Evolutionary conservation across 2,329 filamentous ascomycete genomes (phyloP), one percentile per base, ranked within the genome.

Genomic region (Lasiodiplodia citricola): DNA sequence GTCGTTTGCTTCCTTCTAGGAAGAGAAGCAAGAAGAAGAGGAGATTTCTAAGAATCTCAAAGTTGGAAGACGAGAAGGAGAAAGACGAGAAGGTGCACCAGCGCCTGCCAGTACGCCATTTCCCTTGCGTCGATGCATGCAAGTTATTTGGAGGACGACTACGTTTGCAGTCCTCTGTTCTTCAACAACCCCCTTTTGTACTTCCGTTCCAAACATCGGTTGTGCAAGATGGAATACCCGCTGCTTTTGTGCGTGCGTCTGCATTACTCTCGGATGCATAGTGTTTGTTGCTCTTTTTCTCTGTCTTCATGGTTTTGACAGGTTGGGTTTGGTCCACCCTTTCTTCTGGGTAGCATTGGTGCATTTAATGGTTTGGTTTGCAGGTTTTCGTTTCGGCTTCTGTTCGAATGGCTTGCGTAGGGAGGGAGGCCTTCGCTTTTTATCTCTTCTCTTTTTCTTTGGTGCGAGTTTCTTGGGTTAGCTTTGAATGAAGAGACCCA

Each of bases 61-160:
- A 21, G 57, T 14, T 23, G 57, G 28, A 44, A 51, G 35, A 38
- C 31, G 6, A 18, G 37, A 16, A 25, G 18, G 18, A 52, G 23
- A 65, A 14, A 23, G 28, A 57, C 7, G 10, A 44, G 37, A 28
- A 47, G 57, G 37, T 60, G 37, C 57, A 31, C 57, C 57, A 44
- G 57, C 18, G 14, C 57, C 57, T 47, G 38, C 38, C 37, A 38
- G 25, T 18, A 28, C 37, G 38, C 57, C 23, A 16, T 31, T 60
- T 60, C 28, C 57, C 57, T 60, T 47, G 18, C 16, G 38, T 56
- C 54, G 54, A 56, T 21, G 18, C 18, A 37, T 56, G 28, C 54
- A 31, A 18, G 25, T 35, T 31, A 18, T 56, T 56, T 37, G 13
- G 21, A 35, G 28, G 52, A 35, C 11, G 51, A 56, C 4, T 16